These are phyloP conservation scores for Blumeria graminis DNA, from an alignment of 2,329 filamentous ascomycete genomes.

Conservation along the genomic window DNA sequence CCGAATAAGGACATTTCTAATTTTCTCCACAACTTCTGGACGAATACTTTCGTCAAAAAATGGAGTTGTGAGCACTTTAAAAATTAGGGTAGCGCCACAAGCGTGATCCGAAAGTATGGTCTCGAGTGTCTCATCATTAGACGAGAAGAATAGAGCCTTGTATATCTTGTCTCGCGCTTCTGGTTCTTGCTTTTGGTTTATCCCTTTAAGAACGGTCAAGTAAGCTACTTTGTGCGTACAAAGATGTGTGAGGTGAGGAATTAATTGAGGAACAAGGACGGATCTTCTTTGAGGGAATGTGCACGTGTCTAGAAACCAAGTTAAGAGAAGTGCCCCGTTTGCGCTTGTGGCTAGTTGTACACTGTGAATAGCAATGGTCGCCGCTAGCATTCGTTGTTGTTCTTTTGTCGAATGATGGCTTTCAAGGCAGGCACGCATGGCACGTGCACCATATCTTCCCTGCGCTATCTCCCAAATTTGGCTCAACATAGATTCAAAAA, in stretches of 20 bases:
- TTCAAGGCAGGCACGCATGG: slow-evolving; percentile 90
- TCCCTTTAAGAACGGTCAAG: slow-evolving; percentile 87
- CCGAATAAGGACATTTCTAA: slow-evolving; percentile 66
- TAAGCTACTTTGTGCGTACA: slow-evolving; percentile 99
- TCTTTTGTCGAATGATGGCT: slow-evolving; percentile 89
- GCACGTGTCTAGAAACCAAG: slow-evolving; percentile 96
- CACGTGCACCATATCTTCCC: slow-evolving; percentile 79
- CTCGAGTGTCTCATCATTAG: slow-evolving; percentile 65
- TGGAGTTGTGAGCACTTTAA: slow-evolving; percentile 92
- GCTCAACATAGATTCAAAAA: slow-evolving; percentile 91
- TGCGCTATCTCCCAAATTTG: slow-evolving; percentile 85
- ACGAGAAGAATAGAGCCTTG: slow-evolving; percentile 76
- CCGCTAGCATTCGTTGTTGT: slow-evolving; percentile 84
- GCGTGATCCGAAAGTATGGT: slow-evolving; percentile 77
- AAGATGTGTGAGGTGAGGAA: slow-evolving; percentile 78
- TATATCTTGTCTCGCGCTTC: slow-evolving; percentile 80
- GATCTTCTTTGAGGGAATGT: slow-evolving; percentile 80
- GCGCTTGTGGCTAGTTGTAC: slow-evolving; percentile 90
- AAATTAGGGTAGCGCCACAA: slow-evolving; percentile 86
- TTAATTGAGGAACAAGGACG: slow-evolving; percentile 72
- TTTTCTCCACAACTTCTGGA: slow-evolving; percentile 69
- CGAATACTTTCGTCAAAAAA: slow-evolving; percentile 91
- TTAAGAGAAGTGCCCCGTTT: slow-evolving; percentile 79
- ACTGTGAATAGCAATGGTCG: slow-evolving; percentile 85
- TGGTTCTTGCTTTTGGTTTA: slow-evolving; percentile 87